Conservation (phyloP, 2,329 filamentous ascomycete genomes). For the Talaromyces atroroseus region DNA sequence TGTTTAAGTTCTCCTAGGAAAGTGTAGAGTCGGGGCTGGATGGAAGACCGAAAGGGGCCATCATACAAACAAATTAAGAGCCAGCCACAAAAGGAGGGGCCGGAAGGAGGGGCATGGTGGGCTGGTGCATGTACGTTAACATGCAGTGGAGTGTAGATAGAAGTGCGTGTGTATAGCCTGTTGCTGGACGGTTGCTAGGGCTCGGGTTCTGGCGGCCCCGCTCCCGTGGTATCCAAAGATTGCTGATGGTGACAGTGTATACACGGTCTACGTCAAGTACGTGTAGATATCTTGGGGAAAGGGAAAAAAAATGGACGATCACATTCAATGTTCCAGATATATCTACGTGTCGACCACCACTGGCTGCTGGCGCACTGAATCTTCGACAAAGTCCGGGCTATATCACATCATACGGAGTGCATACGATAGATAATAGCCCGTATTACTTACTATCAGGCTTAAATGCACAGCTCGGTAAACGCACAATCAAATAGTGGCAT, state of each 20-base stretch:
- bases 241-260: no score
- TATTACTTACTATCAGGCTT: background rate
- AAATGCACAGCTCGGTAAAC: background rate
- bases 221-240: constrained; percentile 21
- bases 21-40: background rate
- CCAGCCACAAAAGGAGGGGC: constrained; percentile 9
- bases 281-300: background rate
- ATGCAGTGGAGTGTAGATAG: background rate
- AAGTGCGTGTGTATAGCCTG: constrained; percentile 14
- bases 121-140: background rate
- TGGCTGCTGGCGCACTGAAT: no score
- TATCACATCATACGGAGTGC: background rate
- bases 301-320: background rate
- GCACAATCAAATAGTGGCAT: background rate
- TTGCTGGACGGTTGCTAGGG: constrained; percentile 8
- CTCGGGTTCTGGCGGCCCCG: constrained; percentile 17
- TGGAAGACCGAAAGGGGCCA: constrained; percentile 6
- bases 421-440: background rate
- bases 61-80: background rate
- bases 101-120: constrained; percentile 6
- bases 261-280: no score
- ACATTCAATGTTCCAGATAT: background rate
- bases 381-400: no score
- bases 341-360: no score
- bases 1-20: background rate